phyloP scores from a whole-genome alignment of 768 basidiomycete species.

The Austroboletus eburneus region DNA sequence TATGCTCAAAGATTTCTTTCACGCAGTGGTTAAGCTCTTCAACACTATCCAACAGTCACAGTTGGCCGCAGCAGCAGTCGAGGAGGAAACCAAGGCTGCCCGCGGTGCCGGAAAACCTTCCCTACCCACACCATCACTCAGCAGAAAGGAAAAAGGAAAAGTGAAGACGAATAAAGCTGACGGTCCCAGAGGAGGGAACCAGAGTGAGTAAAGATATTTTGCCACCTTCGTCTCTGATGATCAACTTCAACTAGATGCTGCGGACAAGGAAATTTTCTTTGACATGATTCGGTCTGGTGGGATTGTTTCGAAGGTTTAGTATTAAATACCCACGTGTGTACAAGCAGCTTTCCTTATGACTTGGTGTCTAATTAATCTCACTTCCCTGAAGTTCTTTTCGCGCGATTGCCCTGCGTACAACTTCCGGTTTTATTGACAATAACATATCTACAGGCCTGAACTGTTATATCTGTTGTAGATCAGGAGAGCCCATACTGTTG shows the following conservation, averaged over 20 bases:
- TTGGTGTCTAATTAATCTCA: too few species aligned
- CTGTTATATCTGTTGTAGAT: too few species aligned
- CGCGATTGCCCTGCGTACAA: too few species aligned
- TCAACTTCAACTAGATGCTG: slow-evolving; percentile 37
- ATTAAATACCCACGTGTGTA: too few species aligned
- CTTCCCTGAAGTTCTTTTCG: too few species aligned
- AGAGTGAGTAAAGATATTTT: slow-evolving; percentile 40
- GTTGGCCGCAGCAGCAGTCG: slow-evolving; percentile 45
- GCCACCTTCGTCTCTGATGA: not conserved
- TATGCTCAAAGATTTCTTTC: not conserved
- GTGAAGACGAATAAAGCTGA: slow-evolving; percentile 56
- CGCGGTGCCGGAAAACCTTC: slow-evolving; percentile 74
- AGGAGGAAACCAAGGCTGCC: slow-evolving; percentile 54
- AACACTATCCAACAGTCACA: slow-evolving; percentile 85
- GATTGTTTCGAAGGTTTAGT: slow-evolving; percentile 66
- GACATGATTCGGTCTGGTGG: slow-evolving; percentile 81
- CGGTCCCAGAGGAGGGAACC: slow-evolving; percentile 50
- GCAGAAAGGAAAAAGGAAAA: slow-evolving; percentile 42
- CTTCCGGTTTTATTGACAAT: too few species aligned
- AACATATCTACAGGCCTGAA: too few species aligned
- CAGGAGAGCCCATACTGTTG: too few species aligned
- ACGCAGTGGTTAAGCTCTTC: slow-evolving; percentile 76
- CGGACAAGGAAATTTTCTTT: slow-evolving; percentile 74
- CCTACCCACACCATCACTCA: slow-evolving; percentile 59
- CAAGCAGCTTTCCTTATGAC: too few species aligned